Evolutionary conservation across 331 rosid species (phyloP).

Genomic region (Pyracantha coccinea): DNA sequence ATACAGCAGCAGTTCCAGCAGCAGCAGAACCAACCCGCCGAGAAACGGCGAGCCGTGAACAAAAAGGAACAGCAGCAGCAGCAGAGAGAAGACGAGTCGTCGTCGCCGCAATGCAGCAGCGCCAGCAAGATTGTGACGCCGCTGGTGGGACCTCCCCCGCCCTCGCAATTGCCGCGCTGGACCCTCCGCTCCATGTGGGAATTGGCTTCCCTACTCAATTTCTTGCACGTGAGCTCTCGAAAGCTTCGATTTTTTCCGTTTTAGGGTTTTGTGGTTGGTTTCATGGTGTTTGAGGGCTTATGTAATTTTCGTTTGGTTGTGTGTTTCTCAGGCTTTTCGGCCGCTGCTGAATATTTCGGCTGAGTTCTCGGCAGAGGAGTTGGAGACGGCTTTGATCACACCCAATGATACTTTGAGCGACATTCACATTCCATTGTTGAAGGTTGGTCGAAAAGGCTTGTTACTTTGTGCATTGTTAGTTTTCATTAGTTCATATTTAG

Average conservation of each 20-base stretch:
- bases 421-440: slow-evolving; percentile 81
- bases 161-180: slow-evolving; percentile 80
- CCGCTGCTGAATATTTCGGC: slow-evolving; percentile 67
- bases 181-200: slow-evolving; percentile 92
- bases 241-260: slow-evolving; percentile 17
- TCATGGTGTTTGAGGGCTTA: slow-evolving; percentile 24
- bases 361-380: slow-evolving; percentile 93
- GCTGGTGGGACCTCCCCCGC: slow-evolving; percentile 63
- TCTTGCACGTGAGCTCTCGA: slow-evolving; percentile 67
- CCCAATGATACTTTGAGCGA: slow-evolving; percentile 91
- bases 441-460: slow-evolving; percentile 41
- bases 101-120: slow-evolving; percentile 53
- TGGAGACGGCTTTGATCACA: slow-evolving; percentile 81
- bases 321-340: slow-evolving; percentile 56
- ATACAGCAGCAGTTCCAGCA: slow-evolving; percentile 24
- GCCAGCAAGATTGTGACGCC: slow-evolving; percentile 61
- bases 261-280: slow-evolving; percentile 6
- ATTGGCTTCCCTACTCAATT: slow-evolving; percentile 80
- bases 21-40: slow-evolving; percentile 27
- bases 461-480: neutral
- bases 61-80: slow-evolving; percentile 31
- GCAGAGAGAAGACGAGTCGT: slow-evolving; percentile 39
- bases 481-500: neutral
- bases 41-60: slow-evolving; percentile 27
- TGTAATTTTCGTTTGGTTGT: neutral